Evolutionary conservation across 73 alveolate species (phyloP).

Genomic region (Tetrahymena malaccensis): DNA sequence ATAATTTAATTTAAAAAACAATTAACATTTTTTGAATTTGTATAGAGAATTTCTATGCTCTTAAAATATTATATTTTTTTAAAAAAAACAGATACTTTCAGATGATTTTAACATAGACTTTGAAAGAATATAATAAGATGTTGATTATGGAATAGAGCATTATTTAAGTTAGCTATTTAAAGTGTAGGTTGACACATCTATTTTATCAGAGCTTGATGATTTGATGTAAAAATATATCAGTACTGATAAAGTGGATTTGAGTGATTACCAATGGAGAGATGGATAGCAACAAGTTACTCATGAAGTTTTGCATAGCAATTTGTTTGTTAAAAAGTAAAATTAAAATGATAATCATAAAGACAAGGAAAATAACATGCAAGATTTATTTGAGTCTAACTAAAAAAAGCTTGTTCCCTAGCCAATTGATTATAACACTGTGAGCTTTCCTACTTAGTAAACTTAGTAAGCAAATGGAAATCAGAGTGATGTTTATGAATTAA

Average conservation of each 20-base stretch:
- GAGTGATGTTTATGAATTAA: neutral
- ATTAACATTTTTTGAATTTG: too few species aligned
- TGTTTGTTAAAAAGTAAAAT: neutral
- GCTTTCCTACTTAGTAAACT: neutral
- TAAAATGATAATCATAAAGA: neutral
- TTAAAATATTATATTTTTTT: too few species aligned
- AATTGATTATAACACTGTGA: neutral
- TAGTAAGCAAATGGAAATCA: neutral
- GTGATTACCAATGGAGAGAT: neutral
- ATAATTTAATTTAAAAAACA: too few species aligned
- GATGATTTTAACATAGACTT: neutral
- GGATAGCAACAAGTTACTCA: neutral
- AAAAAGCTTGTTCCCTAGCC: neutral
- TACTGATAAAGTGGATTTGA: neutral
- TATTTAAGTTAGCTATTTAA: neutral
- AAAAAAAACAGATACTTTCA: neutral
- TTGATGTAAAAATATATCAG: neutral
- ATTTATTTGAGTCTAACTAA: neutral
- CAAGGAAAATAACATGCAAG: neutral
- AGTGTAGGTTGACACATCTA: neutral
- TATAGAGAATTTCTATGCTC: too few species aligned
- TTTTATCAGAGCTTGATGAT: neutral
- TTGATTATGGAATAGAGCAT: neutral
- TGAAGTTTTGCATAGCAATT: neutral
- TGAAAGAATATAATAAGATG: neutral